Evolutionary conservation across 371 early-diverging fungal genomes (phyloP).

Genomic region (Apophysomyces ossiformis): DNA sequence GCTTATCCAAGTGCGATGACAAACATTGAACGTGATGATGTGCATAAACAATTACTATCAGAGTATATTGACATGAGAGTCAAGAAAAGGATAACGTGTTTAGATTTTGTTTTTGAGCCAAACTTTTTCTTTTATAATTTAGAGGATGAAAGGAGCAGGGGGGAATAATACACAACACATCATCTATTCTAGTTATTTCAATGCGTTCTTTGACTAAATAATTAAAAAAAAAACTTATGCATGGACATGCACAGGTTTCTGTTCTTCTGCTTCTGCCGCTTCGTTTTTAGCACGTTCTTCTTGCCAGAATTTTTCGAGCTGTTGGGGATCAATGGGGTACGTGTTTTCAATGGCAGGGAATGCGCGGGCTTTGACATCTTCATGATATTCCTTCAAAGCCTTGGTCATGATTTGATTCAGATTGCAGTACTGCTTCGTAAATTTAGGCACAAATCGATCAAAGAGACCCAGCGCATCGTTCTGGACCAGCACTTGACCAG

Average conservation of each 20-base stretch:
- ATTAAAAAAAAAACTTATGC: neutral
- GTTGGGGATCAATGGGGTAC: slow-evolving; percentile 70
- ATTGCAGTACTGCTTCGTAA: slow-evolving; percentile 88
- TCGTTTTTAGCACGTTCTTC: slow-evolving; percentile 17
- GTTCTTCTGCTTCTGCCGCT: slow-evolving; percentile 14
- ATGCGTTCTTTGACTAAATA: too few species aligned
- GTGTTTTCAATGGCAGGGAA: slow-evolving; percentile 86
- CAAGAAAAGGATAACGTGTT: too few species aligned
- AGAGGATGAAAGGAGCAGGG: too few species aligned
- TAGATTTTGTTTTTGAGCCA: too few species aligned
- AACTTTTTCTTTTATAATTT: neutral
- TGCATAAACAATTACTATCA: too few species aligned
- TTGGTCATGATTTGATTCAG: slow-evolving; percentile 71
- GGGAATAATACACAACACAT: too few species aligned
- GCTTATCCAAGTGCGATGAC: too few species aligned
- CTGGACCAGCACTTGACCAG: slow-evolving; percentile 94
- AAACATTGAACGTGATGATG: too few species aligned
- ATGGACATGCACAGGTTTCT: slow-evolving; percentile 6
- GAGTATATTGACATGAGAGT: too few species aligned
- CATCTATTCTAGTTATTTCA: too few species aligned
- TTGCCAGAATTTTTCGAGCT: slow-evolving; percentile 56
- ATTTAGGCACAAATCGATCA: slow-evolving; percentile 85
- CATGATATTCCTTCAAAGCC: slow-evolving; percentile 73
- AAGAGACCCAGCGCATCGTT: slow-evolving; percentile 89
- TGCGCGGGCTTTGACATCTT: slow-evolving; percentile 74